Percentiles rank a stretch among this genome's conserved stretches.
Conservation (phyloP, 371 early-diverging fungal genomes). For the Sporodiniella umbellata region DNA sequence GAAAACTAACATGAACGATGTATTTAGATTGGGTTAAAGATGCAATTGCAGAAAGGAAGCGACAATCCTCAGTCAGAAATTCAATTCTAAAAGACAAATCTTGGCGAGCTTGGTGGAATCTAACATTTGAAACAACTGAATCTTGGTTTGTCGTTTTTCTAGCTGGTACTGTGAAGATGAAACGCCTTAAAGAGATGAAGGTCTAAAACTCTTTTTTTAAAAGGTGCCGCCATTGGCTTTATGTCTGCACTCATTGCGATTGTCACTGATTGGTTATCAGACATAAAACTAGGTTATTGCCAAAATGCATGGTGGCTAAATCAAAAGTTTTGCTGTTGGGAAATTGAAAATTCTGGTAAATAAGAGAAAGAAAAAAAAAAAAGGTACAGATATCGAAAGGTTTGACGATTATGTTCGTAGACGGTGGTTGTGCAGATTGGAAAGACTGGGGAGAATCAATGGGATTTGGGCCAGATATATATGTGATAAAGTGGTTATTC, state of each 20-base stretch:
- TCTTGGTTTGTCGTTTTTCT: conserved; percentile 85
- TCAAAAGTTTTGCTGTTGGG: conserved; percentile 96
- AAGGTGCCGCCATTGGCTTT: conserved; percentile 77
- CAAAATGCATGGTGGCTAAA: conserved; percentile 89
- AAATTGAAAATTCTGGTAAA: conserved; percentile 55
- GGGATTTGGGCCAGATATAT: conserved; percentile 35
- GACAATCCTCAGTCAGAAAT: conserved; percentile 54
- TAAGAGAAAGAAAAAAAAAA: background rate
- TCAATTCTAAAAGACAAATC: conserved; percentile 49
- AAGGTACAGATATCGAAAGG: background rate
- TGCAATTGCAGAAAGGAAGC: conserved; percentile 75
- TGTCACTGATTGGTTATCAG: conserved; percentile 81
- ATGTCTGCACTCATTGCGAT: conserved; percentile 88
- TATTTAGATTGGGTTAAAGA: conserved; percentile 88
- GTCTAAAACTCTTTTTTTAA: background rate
- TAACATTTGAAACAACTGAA: conserved; percentile 75
- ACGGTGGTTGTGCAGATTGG: conserved; percentile 53
- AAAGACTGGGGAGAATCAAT: conserved; percentile 50
- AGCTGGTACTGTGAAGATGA: conserved; percentile 49
- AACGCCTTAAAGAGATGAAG: background rate
- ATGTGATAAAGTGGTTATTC: conserved; percentile 56
- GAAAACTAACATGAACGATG: background rate
- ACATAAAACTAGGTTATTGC: conserved; percentile 87
- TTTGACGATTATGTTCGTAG: conserved; percentile 1
- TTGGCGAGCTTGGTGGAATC: conserved; percentile 55